Conservation (phyloP, 2,329 filamentous ascomycete genomes). For the Neopestalotiopsis clavispora region DNA sequence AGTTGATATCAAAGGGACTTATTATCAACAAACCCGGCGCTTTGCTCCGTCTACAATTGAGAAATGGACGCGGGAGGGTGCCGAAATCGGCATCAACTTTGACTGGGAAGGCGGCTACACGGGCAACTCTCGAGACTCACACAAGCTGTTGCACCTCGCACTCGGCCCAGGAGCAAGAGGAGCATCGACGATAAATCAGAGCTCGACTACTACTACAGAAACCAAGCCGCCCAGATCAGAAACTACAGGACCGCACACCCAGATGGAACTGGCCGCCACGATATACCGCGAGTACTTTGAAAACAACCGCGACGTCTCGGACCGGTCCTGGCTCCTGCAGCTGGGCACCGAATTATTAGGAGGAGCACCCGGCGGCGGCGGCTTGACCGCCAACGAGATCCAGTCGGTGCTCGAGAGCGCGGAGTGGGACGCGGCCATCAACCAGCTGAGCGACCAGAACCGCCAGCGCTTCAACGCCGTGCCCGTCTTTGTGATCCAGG, state of each 20-base stretch:
- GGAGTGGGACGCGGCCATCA: conserved; percentile 41
- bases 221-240: background rate
- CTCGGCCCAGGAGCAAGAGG: conserved; percentile 33
- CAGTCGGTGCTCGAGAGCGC: conserved; percentile 33
- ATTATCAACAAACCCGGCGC: conserved; percentile 39
- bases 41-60: conserved; percentile 30
- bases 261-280: conserved; percentile 45
- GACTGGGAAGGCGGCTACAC: conserved; percentile 43
- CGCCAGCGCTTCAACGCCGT: conserved; percentile 62
- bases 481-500: conserved; percentile 75
- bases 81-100: conserved; percentile 44
- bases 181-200: conserved; percentile 27
- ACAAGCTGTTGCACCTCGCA: conserved; percentile 52
- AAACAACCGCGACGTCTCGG: conserved; percentile 45
- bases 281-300: conserved; percentile 50
- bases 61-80: conserved; percentile 34
- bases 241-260: conserved; percentile 33
- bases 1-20: conserved; percentile 41
- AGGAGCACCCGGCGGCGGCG: conserved; percentile 3
- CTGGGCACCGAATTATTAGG: conserved; percentile 27
- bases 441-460: conserved; percentile 30
- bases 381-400: conserved; percentile 26
- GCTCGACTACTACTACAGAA: conserved; percentile 28
- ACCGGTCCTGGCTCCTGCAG: conserved; percentile 41
- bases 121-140: conserved; percentile 50